phyloP scores from a whole-genome alignment of 2,329 filamentous ascomycete species.

The Arthrobotrys iridis region DNA sequence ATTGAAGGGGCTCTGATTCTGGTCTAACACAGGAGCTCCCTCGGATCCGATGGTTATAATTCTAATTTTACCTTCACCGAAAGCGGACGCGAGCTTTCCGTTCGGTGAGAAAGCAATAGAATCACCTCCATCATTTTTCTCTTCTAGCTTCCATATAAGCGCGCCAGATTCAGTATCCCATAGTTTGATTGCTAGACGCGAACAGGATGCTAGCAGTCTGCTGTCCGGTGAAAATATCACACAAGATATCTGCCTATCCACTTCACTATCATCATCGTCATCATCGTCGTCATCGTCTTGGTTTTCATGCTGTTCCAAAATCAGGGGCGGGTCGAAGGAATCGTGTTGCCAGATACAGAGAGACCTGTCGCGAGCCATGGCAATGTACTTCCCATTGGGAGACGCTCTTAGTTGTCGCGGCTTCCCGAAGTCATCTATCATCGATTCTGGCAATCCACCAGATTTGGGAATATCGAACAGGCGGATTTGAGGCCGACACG shows the following conservation, averaged over 20 bases:
- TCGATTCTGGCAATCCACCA: background rate
- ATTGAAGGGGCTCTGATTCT: background rate
- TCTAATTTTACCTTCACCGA: background rate
- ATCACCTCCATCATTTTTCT: background rate
- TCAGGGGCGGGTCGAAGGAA: background rate
- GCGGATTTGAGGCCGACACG: background rate
- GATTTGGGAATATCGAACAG: background rate
- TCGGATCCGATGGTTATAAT: background rate
- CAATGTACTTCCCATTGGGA: background rate
- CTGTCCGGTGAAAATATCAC: background rate
- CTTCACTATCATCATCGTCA: background rate
- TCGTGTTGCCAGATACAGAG: background rate
- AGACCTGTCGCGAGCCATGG: background rate
- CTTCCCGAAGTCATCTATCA: background rate
- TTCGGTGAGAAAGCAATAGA: background rate
- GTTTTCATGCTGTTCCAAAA: background rate
- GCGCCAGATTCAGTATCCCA: background rate
- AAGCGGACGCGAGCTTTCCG: background rate
- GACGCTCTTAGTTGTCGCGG: background rate
- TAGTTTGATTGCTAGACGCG: background rate
- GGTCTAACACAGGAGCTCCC: background rate
- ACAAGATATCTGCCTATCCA: background rate
- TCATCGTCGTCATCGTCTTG: background rate
- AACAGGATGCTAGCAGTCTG: background rate
- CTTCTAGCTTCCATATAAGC: background rate